Evolutionary conservation across 2,329 filamentous ascomycete species (phyloP).

Genomic region (Colletotrichum zoysiae): DNA sequence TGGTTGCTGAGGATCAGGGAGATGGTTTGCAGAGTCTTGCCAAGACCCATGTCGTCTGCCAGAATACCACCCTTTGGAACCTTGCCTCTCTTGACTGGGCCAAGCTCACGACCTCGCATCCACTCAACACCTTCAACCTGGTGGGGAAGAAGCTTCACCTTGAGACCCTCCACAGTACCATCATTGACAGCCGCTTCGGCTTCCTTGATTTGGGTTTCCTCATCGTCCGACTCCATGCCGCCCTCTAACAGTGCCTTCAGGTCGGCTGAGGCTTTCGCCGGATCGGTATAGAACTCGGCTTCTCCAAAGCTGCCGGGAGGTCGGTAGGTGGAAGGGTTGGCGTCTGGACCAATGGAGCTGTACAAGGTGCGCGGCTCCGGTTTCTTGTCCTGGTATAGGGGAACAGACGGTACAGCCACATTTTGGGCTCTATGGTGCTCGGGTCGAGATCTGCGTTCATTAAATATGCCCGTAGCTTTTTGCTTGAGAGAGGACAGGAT

Average conservation of each 20-base stretch:
- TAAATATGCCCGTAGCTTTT: conserved; percentile 66
- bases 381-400: conserved; percentile 61
- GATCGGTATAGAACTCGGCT: conserved; percentile 75
- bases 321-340: conserved; percentile 50
- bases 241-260: conserved; percentile 87
- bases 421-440: conserved; percentile 68
- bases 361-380: conserved; percentile 62
- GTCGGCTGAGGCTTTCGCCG: conserved; percentile 78
- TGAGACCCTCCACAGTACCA: conserved; percentile 78
- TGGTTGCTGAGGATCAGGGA: conserved; percentile 87
- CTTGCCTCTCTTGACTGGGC: conserved; percentile 82
- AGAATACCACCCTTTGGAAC: conserved; percentile 94
- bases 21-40: conserved; percentile 96
- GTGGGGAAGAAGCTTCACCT: conserved; percentile 90
- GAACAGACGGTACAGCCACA: conserved; percentile 61
- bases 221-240: conserved; percentile 80
- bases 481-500: conserved; percentile 66
- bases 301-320: conserved; percentile 51
- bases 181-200: conserved; percentile 55
- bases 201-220: conserved; percentile 58
- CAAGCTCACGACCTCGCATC: conserved; percentile 95
- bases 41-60: conserved; percentile 96
- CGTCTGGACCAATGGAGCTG: conserved; percentile 55
- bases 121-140: conserved; percentile 94
- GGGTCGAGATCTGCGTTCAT: conserved; percentile 66